Evolutionary conservation across 169 alveolate genomes (phyloP).

Genomic region (Eimeria brunetti): DNA sequence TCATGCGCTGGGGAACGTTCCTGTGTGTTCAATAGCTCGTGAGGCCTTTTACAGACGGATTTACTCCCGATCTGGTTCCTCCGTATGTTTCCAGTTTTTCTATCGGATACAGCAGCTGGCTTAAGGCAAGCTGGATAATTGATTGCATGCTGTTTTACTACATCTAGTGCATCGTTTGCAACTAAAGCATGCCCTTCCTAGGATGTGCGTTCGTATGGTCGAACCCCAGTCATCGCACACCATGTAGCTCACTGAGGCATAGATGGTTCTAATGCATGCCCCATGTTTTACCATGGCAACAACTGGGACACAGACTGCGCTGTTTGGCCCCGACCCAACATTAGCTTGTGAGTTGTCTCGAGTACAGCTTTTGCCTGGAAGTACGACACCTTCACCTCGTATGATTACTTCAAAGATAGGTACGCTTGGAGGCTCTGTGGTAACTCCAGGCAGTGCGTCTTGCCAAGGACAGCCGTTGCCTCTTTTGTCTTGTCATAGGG

Average conservation of each 20-base stretch:
- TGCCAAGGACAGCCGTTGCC: background rate
- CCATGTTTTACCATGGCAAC: too few species aligned
- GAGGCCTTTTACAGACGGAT: background rate
- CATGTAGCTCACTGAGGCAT: background rate
- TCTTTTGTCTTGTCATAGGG: background rate
- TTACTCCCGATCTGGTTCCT: background rate
- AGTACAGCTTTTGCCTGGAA: background rate
- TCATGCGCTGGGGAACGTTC: background rate
- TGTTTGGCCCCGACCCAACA: background rate
- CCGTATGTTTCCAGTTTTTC: background rate
- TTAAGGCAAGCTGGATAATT: background rate
- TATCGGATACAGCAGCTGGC: background rate
- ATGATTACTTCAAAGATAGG: background rate
- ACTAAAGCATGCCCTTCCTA: background rate
- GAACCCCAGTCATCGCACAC: background rate
- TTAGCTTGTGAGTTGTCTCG: background rate
- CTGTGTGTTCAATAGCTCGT: background rate
- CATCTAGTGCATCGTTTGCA: background rate
- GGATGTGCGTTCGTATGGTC: background rate
- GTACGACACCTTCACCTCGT: background rate
- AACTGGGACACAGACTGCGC: too few species aligned
- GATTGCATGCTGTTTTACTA: background rate
- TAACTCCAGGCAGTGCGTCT: constrained; percentile 17
- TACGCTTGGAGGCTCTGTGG: background rate
- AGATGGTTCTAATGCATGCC: background rate